These are phyloP conservation scores for Suillus plorans DNA, from an alignment of 768 basidiomycete species.

Conservation along the genomic window DNA sequence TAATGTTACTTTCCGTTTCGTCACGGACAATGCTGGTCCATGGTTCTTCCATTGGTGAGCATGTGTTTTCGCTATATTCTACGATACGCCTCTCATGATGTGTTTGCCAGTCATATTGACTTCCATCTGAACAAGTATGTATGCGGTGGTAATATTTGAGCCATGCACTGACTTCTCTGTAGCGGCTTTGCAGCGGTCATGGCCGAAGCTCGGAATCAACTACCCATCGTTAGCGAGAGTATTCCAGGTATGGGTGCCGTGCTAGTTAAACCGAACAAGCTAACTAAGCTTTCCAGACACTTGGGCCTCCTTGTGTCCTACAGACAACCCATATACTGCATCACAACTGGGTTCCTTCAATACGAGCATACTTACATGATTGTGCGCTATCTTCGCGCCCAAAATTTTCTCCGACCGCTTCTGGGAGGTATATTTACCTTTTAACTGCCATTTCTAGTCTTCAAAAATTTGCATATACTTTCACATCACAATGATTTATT, in stretches of 20 bases:
- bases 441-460: too few relatives aligned
- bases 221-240: neutral
- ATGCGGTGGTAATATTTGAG: neutral
- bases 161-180: slow-evolving; percentile 7
- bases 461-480: neutral
- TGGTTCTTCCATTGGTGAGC: slow-evolving; percentile 49
- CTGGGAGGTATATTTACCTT: neutral
- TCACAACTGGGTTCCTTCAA: neutral
- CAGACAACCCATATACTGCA: slow-evolving; percentile 1
- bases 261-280: neutral
- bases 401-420: neutral
- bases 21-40: slow-evolving; percentile 65
- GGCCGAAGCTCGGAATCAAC: slow-evolving; percentile 24
- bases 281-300: slow-evolving; percentile 13
- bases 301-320: slow-evolving; percentile 11
- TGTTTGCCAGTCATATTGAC: slow-evolving; percentile 28
- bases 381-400: neutral
- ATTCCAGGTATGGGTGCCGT: slow-evolving; percentile 19
- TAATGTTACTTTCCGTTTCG: slow-evolving; percentile 56
- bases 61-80: neutral
- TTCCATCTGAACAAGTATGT: slow-evolving; percentile 28
- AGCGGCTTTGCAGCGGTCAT: slow-evolving; percentile 33
- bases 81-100: slow-evolving; percentile 2
- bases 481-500: neutral
- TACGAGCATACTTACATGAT: neutral